These are phyloP conservation scores for Petrea volubilis DNA, from an alignment of 257 asterid genomes.

Conservation along the genomic window DNA sequence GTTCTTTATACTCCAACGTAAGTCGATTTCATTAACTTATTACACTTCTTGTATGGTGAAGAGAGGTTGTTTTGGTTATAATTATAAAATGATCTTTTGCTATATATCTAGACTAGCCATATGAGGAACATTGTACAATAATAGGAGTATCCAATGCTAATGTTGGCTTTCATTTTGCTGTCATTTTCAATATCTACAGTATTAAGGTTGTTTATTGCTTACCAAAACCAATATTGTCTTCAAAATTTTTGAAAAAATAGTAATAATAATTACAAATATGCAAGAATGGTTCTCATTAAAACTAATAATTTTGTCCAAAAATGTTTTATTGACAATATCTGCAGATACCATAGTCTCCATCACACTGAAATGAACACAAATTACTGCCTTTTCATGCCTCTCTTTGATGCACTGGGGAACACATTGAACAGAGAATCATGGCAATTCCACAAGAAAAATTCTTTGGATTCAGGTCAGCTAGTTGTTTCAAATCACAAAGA, in stretches of 20 bases:
- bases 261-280: not conserved
- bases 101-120: too few species aligned
- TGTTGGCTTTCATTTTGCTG: not conserved
- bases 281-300: not conserved
- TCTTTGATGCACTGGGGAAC: slow-evolving; percentile 71
- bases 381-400: slow-evolving; percentile 88
- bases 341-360: slow-evolving; percentile 85
- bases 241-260: not conserved
- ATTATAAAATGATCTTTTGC: too few species aligned
- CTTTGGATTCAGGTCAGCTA: slow-evolving; percentile 54
- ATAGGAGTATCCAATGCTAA: too few species aligned
- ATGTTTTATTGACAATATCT: not conserved
- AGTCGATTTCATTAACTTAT: slow-evolving; percentile 22
- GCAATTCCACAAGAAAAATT: slow-evolving; percentile 56
- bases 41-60: not conserved
- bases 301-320: not conserved
- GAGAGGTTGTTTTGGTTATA: too few species aligned
- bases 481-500: not conserved
- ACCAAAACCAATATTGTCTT: not conserved
- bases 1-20: slow-evolving; percentile 82
- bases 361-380: slow-evolving; percentile 64
- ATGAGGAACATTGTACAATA: too few species aligned
- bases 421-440: slow-evolving; percentile 72
- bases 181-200: not conserved
- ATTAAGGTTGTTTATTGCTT: not conserved